phyloP scores from a whole-genome alignment of 805 yeast genomes.

The Candida montana region DNA sequence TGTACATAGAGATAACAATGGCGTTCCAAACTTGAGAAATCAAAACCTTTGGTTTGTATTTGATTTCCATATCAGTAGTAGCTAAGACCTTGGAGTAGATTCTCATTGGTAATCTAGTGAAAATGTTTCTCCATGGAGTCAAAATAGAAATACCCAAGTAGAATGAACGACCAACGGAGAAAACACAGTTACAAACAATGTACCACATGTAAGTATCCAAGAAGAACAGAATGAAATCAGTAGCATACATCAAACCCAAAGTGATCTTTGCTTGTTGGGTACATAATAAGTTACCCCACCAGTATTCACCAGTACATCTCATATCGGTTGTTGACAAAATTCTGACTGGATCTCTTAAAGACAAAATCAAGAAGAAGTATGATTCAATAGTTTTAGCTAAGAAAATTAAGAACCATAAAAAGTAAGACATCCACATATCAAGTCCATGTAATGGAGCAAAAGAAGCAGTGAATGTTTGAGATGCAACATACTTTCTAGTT shows the following conservation, averaged over 20 bases:
- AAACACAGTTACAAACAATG: slow-evolving; percentile 88
- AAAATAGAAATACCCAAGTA: slow-evolving; percentile 97
- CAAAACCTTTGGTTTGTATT: slow-evolving; percentile 96
- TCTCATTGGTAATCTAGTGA: slow-evolving; percentile 97
- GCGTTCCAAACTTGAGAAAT: slow-evolving; percentile 99
- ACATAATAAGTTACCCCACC: slow-evolving; percentile 78
- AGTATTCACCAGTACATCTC: slow-evolving; percentile 95
- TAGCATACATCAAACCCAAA: slow-evolving; percentile 86
- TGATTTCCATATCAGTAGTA: slow-evolving; percentile 98
- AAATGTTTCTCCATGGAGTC: slow-evolving; percentile 99
- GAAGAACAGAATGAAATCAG: slow-evolving; percentile 93
- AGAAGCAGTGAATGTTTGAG: slow-evolving; percentile 93
- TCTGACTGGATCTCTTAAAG: slow-evolving; percentile 93
- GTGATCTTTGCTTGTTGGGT: slow-evolving; percentile 82
- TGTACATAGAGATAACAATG: slow-evolving; percentile 97
- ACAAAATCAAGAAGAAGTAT: slow-evolving; percentile 82
- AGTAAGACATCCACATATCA: slow-evolving; percentile 94
- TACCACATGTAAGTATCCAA: slow-evolving; percentile 99
- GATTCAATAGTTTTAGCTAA: slow-evolving; percentile 88
- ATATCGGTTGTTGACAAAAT: slow-evolving; percentile 74
- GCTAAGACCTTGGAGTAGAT: slow-evolving; percentile 96
- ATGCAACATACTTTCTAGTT: slow-evolving; percentile 84
- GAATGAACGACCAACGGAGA: slow-evolving; percentile 96
- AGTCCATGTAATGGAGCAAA: slow-evolving; percentile 76
- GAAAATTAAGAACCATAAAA: slow-evolving; percentile 86